These are phyloP conservation scores for Tolypocladium paradoxum DNA, from an alignment of 2,329 filamentous ascomycete species.

Conservation along the genomic window DNA sequence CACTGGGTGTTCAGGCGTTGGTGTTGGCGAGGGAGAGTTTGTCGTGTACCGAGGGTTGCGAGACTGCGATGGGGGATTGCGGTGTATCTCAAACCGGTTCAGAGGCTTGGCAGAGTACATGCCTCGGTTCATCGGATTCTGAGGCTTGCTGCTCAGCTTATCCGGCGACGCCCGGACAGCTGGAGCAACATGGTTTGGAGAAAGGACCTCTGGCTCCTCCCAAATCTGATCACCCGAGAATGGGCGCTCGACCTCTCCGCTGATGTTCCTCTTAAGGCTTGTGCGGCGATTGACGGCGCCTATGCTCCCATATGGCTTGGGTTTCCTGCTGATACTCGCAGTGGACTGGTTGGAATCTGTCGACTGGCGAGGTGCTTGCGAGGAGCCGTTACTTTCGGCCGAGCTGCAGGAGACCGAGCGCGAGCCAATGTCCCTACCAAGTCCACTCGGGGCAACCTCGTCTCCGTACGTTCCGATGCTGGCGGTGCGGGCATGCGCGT, in stretches of 20 bases:
- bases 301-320: constrained; percentile 31
- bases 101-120: constrained; percentile 24
- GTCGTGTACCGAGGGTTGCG: constrained; percentile 69
- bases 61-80: constrained; percentile 73
- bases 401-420: constrained; percentile 44
- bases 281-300: constrained; percentile 40
- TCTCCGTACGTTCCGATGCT: constrained; percentile 41
- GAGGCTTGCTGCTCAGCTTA: constrained; percentile 21
- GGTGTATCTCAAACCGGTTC: constrained; percentile 63
- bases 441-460: constrained; percentile 26
- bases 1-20: constrained; percentile 26
- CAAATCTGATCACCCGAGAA: constrained; percentile 77
- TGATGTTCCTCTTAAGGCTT: constrained; percentile 59
- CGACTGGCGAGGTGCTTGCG: constrained; percentile 18
- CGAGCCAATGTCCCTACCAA: constrained; percentile 29
- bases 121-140: constrained; percentile 21
- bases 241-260: constrained; percentile 53
- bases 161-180: constrained; percentile 20
- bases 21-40: constrained; percentile 37
- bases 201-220: constrained; percentile 61
- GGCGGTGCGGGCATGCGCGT: constrained; percentile 54
- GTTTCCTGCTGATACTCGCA: constrained; percentile 11
- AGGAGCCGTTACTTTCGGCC: constrained; percentile 32
- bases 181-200: constrained; percentile 1
- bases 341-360: constrained; percentile 11